Evolutionary conservation across 169 alveolate species (phyloP).

Genomic region (Eimeria necatrix): DNA sequence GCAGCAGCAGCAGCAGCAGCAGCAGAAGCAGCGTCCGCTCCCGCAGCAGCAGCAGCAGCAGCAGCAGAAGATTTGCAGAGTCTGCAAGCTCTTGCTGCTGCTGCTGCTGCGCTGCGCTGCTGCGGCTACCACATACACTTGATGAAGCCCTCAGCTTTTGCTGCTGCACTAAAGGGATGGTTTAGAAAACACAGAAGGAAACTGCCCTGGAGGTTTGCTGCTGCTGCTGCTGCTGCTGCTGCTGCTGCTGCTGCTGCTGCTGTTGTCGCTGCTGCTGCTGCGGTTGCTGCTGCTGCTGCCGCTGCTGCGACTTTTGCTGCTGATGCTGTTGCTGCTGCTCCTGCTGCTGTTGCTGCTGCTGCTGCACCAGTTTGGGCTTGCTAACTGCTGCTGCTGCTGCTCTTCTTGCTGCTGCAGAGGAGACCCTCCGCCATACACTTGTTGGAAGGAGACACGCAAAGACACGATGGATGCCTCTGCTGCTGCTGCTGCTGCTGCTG

Average conservation of each 20-base stretch:
- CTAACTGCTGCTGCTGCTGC: background rate
- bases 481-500: background rate
- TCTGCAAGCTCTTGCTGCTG: background rate
- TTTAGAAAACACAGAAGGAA: background rate
- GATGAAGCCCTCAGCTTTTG: background rate
- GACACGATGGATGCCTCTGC: background rate
- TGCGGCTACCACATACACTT: background rate
- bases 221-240: background rate
- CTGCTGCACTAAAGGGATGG: background rate
- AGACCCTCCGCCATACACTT: background rate
- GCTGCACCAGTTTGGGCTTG: background rate
- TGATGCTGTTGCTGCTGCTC: too few species aligned
- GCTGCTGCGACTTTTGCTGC: too few species aligned
- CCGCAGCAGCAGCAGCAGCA: background rate
- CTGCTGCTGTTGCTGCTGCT: too few species aligned
- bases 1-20: too few species aligned
- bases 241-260: too few species aligned
- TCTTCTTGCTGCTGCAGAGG: background rate
- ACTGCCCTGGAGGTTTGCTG: background rate
- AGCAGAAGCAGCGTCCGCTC: background rate
- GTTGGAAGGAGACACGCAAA: background rate
- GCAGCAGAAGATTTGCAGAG: too few species aligned
- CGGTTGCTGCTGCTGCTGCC: too few species aligned
- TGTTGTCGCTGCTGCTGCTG: too few species aligned
- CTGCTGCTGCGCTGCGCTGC: slow-evolving; percentile 1